Evolutionary conservation across 225 moss, liverwort and hornwort species (phyloP).

Genomic region (Lunularia cruciata): DNA sequence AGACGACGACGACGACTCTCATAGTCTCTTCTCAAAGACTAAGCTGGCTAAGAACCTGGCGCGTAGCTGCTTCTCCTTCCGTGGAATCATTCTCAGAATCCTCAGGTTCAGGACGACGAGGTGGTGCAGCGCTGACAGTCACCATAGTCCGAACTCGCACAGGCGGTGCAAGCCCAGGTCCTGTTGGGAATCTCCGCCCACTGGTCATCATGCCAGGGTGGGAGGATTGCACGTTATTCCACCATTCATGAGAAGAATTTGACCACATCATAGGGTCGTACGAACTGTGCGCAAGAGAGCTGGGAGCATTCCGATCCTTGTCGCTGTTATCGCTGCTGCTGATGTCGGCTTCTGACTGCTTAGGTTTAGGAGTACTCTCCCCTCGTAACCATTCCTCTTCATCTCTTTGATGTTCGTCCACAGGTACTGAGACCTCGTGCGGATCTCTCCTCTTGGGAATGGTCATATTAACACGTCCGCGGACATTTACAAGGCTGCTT

Average conservation of each 20-base stretch:
- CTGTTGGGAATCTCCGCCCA: conserved; percentile 34
- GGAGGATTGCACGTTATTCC: conserved; percentile 47
- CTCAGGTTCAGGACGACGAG: conserved; percentile 49
- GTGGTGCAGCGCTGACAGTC: conserved; percentile 45
- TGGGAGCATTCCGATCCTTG: conserved; percentile 32
- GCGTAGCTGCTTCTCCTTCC: conserved; percentile 78
- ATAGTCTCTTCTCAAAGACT: conserved; percentile 81
- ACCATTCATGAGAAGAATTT: conserved; percentile 34
- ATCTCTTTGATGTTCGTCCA: conserved; percentile 53
- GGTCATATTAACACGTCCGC: conserved; percentile 34
- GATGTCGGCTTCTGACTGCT: conserved; percentile 24
- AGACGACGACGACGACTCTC: no score
- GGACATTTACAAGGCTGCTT: conserved; percentile 41
- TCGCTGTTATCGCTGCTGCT: conserved; percentile 31
- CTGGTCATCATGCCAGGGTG: conserved; percentile 13
- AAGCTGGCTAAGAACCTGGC: conserved; percentile 96
- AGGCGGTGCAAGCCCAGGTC: conserved; percentile 46
- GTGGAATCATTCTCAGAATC: conserved; percentile 52
- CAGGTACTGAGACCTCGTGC: conserved; percentile 46
- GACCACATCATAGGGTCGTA: conserved; percentile 60
- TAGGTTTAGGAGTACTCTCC: conserved; percentile 40
- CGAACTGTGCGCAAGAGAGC: conserved; percentile 35
- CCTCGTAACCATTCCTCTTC: conserved; percentile 61
- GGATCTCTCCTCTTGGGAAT: conserved; percentile 42
- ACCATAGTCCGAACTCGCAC: conserved; percentile 48